Evolutionary conservation across 2,329 filamentous ascomycete species (phyloP), one percentile per base, ranked within the genome.

Genomic region (Cytospora chrysosperma): DNA sequence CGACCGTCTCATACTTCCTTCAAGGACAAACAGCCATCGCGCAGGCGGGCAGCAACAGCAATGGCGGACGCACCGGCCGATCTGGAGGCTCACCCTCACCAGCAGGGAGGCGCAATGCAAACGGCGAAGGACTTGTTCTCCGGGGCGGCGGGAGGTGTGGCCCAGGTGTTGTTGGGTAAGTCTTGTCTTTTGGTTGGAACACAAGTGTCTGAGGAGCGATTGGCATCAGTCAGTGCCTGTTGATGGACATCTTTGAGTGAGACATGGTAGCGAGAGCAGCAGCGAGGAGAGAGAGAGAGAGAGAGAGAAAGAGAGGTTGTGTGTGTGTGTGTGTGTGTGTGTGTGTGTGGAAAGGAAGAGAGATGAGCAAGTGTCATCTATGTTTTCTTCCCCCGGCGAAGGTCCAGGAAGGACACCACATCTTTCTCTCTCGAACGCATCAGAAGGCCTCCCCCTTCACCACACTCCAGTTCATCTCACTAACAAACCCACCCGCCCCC

Each of bases 151-250:
- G 95, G 95, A 67, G 95, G 95, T 70, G 84, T 98, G 70, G 94
- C 95, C 21, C 95, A 99, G 78, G 95, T 99, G 51, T 79, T 99
- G 67, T 84, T 98, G 69, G 94, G 93, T 97, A 79, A 78, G 87
- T 26, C 34, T 40, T 1, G 17, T 9, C 9, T 10, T 34, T 10
- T 32, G 27, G 9, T 26, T 49, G 34, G 28, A 34, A 55, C 8
- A 21, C n/a, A 40, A 26, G 37, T n/a, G 50, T 17, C 34, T 61
- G 37, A 47, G 34, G 53, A 28, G 50, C 37, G 3, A 30, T 12
- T 4, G 51, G 30, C 26, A 47, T 47, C 43, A 47, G 9, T n/a
- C n/a, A n/a, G n/a, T n/a, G n/a, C n/a, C n/a, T n/a, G n/a, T n/a
- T n/a, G n/a, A n/a, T n/a, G 7, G 43, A 24, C 8, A 6, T 47